A percentile compares a stretch with the other conserved stretches of the same genome.
Evolutionary conservation across 2,329 filamentous ascomycete species (phyloP).

Genomic region (Blastomyces silverae): DNA sequence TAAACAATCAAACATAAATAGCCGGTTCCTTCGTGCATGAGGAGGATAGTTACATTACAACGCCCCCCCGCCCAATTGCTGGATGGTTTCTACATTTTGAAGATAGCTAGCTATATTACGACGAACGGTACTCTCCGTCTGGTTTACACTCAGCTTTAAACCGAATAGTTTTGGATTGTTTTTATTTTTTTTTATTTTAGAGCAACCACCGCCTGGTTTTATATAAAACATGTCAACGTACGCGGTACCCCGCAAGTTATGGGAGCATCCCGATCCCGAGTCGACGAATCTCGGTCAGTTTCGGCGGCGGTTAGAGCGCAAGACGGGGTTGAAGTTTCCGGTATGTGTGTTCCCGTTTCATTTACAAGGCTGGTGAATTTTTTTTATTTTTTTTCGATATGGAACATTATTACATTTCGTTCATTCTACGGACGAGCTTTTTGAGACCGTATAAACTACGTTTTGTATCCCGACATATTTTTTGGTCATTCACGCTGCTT

Average conservation of each 20-base stretch:
- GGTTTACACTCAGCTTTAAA: too few relatives aligned
- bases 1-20: neutral
- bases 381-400: neutral
- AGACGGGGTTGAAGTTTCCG: conserved; percentile 21
- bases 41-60: too few relatives aligned
- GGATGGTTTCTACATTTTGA: too few relatives aligned
- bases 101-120: too few relatives aligned
- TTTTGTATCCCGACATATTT: neutral
- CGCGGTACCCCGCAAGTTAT: conserved; percentile 23
- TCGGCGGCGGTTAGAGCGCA: conserved; percentile 20
- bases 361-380: neutral
- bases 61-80: too few relatives aligned
- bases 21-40: neutral
- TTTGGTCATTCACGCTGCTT: neutral
- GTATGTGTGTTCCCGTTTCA: conserved; percentile 5
- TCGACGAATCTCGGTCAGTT: conserved; percentile 25
- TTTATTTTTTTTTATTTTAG: neutral
- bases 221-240: conserved; percentile 4
- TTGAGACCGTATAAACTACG: neutral
- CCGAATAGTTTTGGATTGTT: neutral
- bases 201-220: neutral
- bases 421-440: neutral
- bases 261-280: conserved; percentile 26
- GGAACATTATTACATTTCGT: neutral
- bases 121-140: too few relatives aligned